A percentile compares a stretch with the other conserved stretches of the same genome.
Conservation (phyloP, 2,329 filamentous ascomycete species). For the Botrytis tulipae region DNA sequence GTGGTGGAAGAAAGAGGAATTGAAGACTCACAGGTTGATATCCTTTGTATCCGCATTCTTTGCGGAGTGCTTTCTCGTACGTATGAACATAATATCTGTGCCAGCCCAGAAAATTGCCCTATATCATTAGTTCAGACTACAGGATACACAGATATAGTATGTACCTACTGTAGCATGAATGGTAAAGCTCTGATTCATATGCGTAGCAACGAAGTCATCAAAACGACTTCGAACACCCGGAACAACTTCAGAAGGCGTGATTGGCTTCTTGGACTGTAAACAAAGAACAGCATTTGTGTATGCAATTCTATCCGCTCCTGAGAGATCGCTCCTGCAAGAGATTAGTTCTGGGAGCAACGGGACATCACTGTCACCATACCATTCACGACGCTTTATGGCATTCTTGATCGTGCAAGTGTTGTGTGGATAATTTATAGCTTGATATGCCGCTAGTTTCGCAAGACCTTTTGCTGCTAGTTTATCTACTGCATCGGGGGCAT, state of each 20-base stretch:
- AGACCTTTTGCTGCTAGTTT: conserved; percentile 37
- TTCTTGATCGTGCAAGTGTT: conserved; percentile 41
- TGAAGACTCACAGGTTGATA: conserved; percentile 43
- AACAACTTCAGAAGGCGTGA: conserved; percentile 34
- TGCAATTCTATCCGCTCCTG: conserved; percentile 26
- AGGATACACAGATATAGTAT: not conserved
- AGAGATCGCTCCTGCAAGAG: conserved; percentile 24
- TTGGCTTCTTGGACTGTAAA: conserved; percentile 37
- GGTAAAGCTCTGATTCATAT: conserved; percentile 37
- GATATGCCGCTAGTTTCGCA: conserved; percentile 38
- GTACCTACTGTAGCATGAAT: conserved; percentile 31
- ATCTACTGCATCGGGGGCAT: conserved; percentile 31
- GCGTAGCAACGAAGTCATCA: conserved; percentile 42
- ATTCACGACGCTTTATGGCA: conserved; percentile 44
- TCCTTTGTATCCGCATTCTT: conserved; percentile 46
- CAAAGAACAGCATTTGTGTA: conserved; percentile 43
- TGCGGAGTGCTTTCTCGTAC: conserved; percentile 44
- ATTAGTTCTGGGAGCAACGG: not conserved
- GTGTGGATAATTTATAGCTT: conserved; percentile 19
- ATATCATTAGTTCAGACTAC: conserved; percentile 23
- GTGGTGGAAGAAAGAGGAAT: not conserved
- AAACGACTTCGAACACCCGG: conserved; percentile 41
- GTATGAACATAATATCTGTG: conserved; percentile 44
- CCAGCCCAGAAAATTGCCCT: conserved; percentile 43
- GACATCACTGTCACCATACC: conserved; percentile 34